Base-by-base conservation (phyloP, 2,329 filamentous ascomycete genomes). In the Polychaeton citri region DNA sequence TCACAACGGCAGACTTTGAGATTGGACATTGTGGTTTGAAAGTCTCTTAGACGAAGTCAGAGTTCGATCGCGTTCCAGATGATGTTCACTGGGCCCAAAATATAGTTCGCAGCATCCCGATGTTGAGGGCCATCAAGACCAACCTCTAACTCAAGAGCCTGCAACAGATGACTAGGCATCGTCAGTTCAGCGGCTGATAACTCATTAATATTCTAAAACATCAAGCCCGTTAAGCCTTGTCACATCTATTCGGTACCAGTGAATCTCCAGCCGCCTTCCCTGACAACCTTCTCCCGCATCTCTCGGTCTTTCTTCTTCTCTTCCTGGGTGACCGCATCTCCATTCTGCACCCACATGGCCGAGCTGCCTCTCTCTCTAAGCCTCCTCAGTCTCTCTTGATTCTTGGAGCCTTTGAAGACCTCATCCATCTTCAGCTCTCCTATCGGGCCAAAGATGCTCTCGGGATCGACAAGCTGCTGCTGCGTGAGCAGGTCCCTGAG, bases 381-480 rank as follows among this genome's bases (percentile, higher is more conserved):
- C 53, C 85, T 83, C 65, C 83, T 82, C 58, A 82, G 76, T 44
- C 81, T 68, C 38, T 88, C 85, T 58, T 86, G 86, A 59, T 81
- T 87, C 58, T 86, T 84, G 30, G 47, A 49, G 24, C 48, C 54
- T 60, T 72, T 81, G 62, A 98, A 98, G 20, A 95, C 86, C 55
- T 96, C 87, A 52, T 98, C 92, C 79, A 98, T 90, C 52, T 85
- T 84, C 45, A 98, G 68, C 9, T 86, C 83, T 8, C 74, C 79
- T 17, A 93, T 85, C 1, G 84, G 82, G 0, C 90, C 90, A 53
- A 98, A 98, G 36, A 98, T 82, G 24, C 72, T 66, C 51, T 83
- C 75, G 0, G 86, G 84, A 50, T 98, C 86, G 47, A 90, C 71
- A 7, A 76, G 74, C 58, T 98, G 87, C 56, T 98, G 92, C 34